Conservation (phyloP, 129 eudicot genomes). For the Oenanthe sinensis region DNA sequence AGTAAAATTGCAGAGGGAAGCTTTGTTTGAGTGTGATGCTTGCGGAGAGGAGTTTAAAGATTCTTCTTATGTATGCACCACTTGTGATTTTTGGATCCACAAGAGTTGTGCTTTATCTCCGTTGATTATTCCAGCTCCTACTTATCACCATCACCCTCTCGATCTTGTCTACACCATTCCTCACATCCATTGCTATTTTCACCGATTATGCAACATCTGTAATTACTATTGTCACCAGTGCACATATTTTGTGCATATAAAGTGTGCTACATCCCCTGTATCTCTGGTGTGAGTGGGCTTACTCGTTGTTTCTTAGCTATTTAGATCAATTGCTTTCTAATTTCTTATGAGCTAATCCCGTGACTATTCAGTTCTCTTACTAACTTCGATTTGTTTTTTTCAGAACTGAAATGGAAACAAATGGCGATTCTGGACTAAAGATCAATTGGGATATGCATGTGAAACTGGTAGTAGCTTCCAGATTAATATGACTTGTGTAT, state of each 20-base stretch:
- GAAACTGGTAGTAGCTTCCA: neutral
- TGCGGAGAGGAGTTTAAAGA: slow-evolving; percentile 6
- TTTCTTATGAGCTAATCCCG: neutral
- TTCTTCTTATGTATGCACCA: slow-evolving; percentile 11
- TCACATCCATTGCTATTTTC: neutral
- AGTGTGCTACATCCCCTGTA: slow-evolving; percentile 13
- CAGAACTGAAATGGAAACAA: neutral
- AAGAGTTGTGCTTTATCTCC: neutral
- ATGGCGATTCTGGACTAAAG: neutral
- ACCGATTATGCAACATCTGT: neutral
- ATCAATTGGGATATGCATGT: neutral
- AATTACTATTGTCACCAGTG: neutral
- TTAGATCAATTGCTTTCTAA: no score
- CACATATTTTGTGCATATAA: slow-evolving; percentile 10
- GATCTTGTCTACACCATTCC: no score
- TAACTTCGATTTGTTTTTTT: neutral
- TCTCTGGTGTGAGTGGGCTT: no score
- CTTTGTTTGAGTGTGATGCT: slow-evolving; percentile 15
- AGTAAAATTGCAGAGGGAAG: neutral
- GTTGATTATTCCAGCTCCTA: no score
- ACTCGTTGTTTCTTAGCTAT: no score
- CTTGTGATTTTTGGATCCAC: slow-evolving; percentile 14
- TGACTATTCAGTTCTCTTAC: neutral
- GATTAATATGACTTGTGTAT: neutral
- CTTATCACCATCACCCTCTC: no score